Base-by-base conservation (phyloP, 495 filamentous ascomycete genomes). In the Talaromyces trachyspermus region DNA sequence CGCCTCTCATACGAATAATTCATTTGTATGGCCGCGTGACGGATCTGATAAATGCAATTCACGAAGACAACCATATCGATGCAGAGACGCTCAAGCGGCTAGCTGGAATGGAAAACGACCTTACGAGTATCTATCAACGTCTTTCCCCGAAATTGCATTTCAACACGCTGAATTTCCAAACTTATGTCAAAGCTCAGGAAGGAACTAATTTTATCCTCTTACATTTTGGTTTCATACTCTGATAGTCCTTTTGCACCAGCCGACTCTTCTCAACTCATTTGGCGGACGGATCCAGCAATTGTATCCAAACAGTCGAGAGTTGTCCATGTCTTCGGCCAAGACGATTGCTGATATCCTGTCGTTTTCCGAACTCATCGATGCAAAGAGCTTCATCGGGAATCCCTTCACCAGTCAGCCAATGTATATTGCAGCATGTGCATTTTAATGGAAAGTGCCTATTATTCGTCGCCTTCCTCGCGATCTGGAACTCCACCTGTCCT, bases 201-300 rank as follows among this genome's bases (percentile, higher is more conserved):
- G 84, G 86, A 22, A 85, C 85, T 9, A 89, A 85, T 38, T 94
- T 91, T 49, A 84, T 90, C 44, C 72, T 94, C n/a, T 69, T 91
- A 23, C 88, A 94, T 58, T 88, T 91, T 94, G 88, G 88, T 91
- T 91, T 55, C 88, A 94, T 54, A 85, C 88, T 0, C 64, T 91
- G 32, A 89, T 94, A 46, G 85, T 90, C 26, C 71, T 94, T 7
- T 73, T 94, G 8, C 86, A 94, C 56, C 86, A 88, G 49, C 88
- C 88, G 1, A 88, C 85, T 1, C 62, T 92, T 5, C 68, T 92
- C 23, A 81, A 88, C 49, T 84, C 81, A 0, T 87, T 88, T 51
- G 85, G 84, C 43, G 83, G 80, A 14, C 73, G 75, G 20, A 78
- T 80, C 23, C 77, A 82, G 44, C 79, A 84, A 32, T 71, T 90